These are phyloP conservation scores for Eucalyptus cloeziana DNA, from an alignment of 345 rosid species.

Conservation along the genomic window DNA sequence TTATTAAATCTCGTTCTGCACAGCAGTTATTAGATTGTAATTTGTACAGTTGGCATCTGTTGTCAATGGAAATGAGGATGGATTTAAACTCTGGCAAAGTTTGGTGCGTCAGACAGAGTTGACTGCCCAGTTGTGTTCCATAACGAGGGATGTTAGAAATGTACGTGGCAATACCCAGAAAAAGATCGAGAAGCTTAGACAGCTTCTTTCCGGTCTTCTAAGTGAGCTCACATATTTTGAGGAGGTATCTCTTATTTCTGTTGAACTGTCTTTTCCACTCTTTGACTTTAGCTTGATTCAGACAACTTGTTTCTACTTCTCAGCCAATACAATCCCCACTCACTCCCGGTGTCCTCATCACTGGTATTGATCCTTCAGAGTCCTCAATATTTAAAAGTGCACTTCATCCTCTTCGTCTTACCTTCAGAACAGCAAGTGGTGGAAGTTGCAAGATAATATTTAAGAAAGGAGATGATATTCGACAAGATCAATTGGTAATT, in stretches of 20 bases:
- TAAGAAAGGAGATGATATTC: constrained; percentile 96
- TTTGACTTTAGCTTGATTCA: background rate
- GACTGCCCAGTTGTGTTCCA: constrained; percentile 91
- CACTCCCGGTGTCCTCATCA: constrained; percentile 61
- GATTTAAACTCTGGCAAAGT: constrained; percentile 78
- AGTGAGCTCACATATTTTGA: constrained; percentile 97
- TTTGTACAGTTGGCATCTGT: constrained; percentile 52
- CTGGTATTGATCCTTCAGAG: constrained; percentile 89
- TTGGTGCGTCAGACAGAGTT: constrained; percentile 88
- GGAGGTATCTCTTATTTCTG: constrained; percentile 38
- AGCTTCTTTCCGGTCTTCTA: constrained; percentile 90
- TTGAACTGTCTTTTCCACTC: background rate
- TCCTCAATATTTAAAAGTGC: constrained; percentile 95
- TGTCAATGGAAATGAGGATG: constrained; percentile 61
- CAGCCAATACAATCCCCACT: constrained; percentile 93
- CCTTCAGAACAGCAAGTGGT: constrained; percentile 67
- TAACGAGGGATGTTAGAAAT: constrained; percentile 78
- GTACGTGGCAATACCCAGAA: constrained; percentile 98
- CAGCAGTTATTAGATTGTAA: background rate
- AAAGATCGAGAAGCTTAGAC: constrained; percentile 94
- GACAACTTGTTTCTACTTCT: background rate
- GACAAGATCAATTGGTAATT: constrained; percentile 93
- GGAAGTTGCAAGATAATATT: constrained; percentile 78
- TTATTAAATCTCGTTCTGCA: background rate
- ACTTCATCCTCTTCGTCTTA: constrained; percentile 76